phyloP scores from a whole-genome alignment of 78 protist genomes.

The Guillardia theta region DNA sequence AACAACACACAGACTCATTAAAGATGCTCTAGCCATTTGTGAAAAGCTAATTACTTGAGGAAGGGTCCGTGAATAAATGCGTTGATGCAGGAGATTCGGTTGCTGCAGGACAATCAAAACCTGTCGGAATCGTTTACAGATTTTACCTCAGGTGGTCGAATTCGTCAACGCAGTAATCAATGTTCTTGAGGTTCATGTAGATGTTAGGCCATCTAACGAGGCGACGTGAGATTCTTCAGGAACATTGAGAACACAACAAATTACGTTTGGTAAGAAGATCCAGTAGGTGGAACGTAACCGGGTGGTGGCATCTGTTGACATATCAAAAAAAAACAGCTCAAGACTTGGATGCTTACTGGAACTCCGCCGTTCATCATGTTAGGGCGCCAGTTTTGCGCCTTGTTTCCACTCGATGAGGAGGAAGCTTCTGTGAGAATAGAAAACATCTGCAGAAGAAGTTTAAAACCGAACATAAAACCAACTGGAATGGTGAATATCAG shows the following conservation, averaged over 20 bases:
- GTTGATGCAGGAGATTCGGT: not conserved
- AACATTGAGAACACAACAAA: not conserved
- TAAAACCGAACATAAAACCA: no score
- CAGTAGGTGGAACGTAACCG: not conserved
- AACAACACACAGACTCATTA: no score
- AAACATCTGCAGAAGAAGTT: no score
- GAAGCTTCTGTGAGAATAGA: no score
- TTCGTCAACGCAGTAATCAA: slow-evolving; percentile 26
- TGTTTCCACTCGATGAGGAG: no score
- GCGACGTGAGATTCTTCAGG: not conserved
- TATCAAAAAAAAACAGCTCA: not conserved
- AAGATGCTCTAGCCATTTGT: no score
- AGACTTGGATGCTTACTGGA: not conserved
- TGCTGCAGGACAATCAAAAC: not conserved
- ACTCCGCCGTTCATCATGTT: not conserved
- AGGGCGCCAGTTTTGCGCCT: no score
- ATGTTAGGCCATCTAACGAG: not conserved
- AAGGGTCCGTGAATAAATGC: not conserved
- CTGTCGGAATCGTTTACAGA: not conserved
- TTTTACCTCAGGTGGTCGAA: not conserved
- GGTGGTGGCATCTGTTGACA: not conserved
- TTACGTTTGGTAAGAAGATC: not conserved
- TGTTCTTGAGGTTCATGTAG: slow-evolving; percentile 12
- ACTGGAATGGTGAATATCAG: no score
- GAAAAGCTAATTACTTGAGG: not conserved